phyloP scores from a whole-genome alignment of 2,329 filamentous ascomycete species.

The Colletotrichum camelliae region DNA sequence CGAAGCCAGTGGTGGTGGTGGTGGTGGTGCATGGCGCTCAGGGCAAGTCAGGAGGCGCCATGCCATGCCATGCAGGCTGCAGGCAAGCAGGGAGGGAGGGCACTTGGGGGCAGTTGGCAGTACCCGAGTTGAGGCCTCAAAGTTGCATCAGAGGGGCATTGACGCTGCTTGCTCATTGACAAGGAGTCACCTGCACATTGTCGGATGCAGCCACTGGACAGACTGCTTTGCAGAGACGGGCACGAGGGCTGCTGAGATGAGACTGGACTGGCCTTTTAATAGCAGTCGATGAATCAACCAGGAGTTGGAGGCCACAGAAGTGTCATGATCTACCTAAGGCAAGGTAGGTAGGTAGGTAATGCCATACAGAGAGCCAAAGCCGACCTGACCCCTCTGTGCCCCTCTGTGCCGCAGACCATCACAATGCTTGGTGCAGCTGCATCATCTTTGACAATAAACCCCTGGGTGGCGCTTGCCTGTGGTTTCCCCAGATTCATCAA shows the following conservation, averaged over 20 bases:
- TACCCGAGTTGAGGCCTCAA: background rate
- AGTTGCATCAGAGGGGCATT: background rate
- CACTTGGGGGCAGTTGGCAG: background rate
- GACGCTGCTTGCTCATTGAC: background rate
- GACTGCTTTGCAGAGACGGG: background rate
- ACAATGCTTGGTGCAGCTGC: background rate
- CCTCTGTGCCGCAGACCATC: background rate
- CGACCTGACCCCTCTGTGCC: background rate
- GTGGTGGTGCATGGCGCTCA: background rate
- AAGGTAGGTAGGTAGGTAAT: background rate
- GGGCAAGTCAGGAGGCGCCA: conserved; percentile 2
- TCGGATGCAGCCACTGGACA: background rate
- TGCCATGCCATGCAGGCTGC: background rate
- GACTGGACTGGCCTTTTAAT: background rate
- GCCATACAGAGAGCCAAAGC: background rate
- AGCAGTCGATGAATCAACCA: background rate
- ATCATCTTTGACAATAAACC: background rate
- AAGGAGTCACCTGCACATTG: conserved; percentile 7
- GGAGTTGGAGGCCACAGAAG: background rate
- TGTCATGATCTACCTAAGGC: background rate
- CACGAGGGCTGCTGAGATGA: background rate
- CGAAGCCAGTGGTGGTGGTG: background rate
- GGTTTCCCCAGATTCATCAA: background rate
- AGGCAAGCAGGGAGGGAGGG: background rate
- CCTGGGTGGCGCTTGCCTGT: background rate